Evolutionary conservation across 306 rosid species (phyloP), one percentile per base, ranked within the genome.

Genomic region (Astragalus glycyphyllos): DNA sequence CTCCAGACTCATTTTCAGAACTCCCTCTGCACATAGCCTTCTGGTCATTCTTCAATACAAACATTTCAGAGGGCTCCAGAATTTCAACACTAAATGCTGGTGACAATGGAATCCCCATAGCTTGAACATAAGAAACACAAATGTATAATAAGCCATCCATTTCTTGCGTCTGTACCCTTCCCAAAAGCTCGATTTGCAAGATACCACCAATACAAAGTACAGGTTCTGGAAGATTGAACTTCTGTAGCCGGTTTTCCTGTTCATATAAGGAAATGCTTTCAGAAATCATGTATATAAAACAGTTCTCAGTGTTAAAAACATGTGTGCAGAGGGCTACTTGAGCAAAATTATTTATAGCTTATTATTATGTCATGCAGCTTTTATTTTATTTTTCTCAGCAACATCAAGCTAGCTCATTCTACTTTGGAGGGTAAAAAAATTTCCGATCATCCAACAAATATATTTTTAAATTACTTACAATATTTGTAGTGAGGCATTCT

Each of bases 191-290:
- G 72, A 94, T 82, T 85, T 87, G 98, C 82, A 94, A 77, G 82
- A 89, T 62, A 59, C 97, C 96, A 66, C 98, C 98, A 73, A 94
- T 68, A 83, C 96, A 94, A 45, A 94, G 92, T 69, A 89, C 89
- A 59, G 97, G 97, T 84, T 94, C 87, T 14, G 97, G 98, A 77
- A 94, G 94, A 84, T 34, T 71, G 80, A 90, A 94, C 55, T 67
- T 89, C 84, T 94, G 98, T 73, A 90, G 58, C 72, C 38, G 20
- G 64, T 70, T 78, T 32, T 81, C 86, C 98, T 94, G 92, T 68
- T 74, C 72, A 64, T 6, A 16, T 6, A 16, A 76, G 67, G 13
- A 63, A 45, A 47, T n/a, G 40, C 54, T 78, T 45, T 44, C 17
- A 81, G 54, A 55, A 60, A 37, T 72, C 23, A 65, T 61, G 34